Evolutionary conservation across 257 asterid genomes (phyloP), one percentile per base, ranked within the genome.

Genomic region (Solanum appendiculatum): DNA sequence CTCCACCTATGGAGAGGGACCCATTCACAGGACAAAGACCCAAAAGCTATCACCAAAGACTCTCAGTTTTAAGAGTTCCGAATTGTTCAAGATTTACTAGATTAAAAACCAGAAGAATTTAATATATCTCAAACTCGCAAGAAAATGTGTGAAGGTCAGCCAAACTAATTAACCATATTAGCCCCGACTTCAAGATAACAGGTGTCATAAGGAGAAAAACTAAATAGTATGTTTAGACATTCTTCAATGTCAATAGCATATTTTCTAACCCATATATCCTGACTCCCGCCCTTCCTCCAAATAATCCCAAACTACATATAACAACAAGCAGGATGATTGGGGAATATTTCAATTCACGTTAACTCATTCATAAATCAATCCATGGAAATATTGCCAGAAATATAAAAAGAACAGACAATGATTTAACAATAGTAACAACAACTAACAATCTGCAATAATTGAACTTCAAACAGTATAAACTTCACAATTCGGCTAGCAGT

Each of bases 31-130:
- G 73, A 27, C 36, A 66, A 66, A 70, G 48, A 73, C 51, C 27
- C 51, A 36, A 73, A 73, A 73, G 18, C 25, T 69, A 87, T 88
- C 87, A 90, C 73, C 54, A 64, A 78, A 44, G 89, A 83, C 85
- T 90, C 90, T 15, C 36, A 73, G 29, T 20, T 73, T 73, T 73
- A 39, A 34, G 78, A 75, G 12, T 12, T 75, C 10, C 2, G 0
- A 40, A 75, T 75, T 75, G 21, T 75, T 75, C 56, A 39, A 75
- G 83, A 51, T 9, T 75, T 37, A n/a, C 34, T 75, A 40, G 10
- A 75, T 6, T 13, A 75, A 16, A 75, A 75, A 40, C 56, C 56
- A n/a, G 34, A 23, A 13, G 56, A 20, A 75, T 40, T 39, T n/a
- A 40, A 75, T 75, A 40, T 23, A 37, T 75, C 83, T 75, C 14